A percentile compares a stretch with the other conserved stretches of the same genome.
phyloP scores from a whole-genome alignment of 768 basidiomycete species.

The Pleurotus giganteus region DNA sequence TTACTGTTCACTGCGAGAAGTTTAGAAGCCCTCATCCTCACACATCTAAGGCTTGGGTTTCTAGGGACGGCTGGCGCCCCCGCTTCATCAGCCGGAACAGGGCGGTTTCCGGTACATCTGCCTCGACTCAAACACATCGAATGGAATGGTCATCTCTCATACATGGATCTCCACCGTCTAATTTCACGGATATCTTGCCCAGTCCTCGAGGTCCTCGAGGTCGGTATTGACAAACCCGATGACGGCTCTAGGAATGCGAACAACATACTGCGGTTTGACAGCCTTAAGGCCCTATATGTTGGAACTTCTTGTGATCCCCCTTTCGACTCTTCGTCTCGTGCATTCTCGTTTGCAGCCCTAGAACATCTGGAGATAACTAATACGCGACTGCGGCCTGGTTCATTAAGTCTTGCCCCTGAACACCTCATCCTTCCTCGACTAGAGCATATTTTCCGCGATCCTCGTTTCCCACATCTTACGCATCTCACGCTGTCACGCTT shows the following conservation, averaged over 20 bases:
- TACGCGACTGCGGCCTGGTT: constrained; percentile 24
- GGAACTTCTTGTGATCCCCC: constrained; percentile 40
- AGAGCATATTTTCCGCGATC: constrained; percentile 55
- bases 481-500: constrained; percentile 50
- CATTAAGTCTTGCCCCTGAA: constrained; percentile 14
- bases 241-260: constrained; percentile 19
- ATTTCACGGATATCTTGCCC: constrained; percentile 40
- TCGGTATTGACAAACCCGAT: constrained; percentile 23
- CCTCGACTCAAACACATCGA: constrained; percentile 39
- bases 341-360: constrained; percentile 43
- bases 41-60: constrained; percentile 11
- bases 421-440: constrained; percentile 42
- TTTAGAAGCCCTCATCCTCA: neutral
- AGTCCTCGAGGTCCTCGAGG: constrained; percentile 39
- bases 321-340: constrained; percentile 35
- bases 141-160: constrained; percentile 43
- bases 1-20: neutral
- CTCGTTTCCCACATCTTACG: constrained; percentile 48
- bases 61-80: neutral
- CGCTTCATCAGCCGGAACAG: constrained; percentile 11
- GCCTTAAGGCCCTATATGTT: constrained; percentile 41
- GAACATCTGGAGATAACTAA: constrained; percentile 44
- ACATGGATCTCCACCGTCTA: constrained; percentile 38
- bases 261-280: constrained; percentile 26
- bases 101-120: constrained; percentile 27